Conservation (phyloP, 352 stramenopile genomes). For the Pythium biforme region DNA sequence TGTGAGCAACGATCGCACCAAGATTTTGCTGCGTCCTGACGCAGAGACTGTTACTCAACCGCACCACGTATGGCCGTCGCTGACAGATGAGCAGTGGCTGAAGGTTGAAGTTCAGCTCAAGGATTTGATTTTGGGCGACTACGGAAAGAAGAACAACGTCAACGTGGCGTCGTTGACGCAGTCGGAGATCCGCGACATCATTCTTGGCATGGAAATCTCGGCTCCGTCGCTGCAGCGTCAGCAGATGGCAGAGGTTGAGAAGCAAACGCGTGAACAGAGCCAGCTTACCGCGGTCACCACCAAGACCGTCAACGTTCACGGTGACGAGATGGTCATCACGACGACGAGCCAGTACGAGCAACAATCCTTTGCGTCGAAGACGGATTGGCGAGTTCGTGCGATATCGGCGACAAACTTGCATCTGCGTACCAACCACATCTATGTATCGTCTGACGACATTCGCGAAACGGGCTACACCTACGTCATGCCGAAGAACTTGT, state of each 20-base stretch:
- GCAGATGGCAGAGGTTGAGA: conserved; percentile 99
- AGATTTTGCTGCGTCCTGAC: conserved; percentile 97
- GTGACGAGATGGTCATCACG: conserved; percentile 99
- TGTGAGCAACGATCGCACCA: conserved; percentile 95
- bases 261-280: conserved; percentile 97
- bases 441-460: conserved; percentile 98
- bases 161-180: conserved; percentile 99
- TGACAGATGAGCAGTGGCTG: conserved; percentile 99
- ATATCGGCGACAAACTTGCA: conserved; percentile 99
- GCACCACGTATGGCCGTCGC: conserved; percentile 98
- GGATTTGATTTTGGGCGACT: conserved; percentile 99
- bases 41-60: conserved; percentile 98
- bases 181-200: conserved; percentile 99
- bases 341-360: conserved; percentile 99
- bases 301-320: conserved; percentile 99
- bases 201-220: conserved; percentile 99
- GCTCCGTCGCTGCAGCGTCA: conserved; percentile 98
- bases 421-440: conserved; percentile 99
- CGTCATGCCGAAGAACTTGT: conserved; percentile 99
- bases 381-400: conserved; percentile 98
- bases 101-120: conserved; percentile 99
- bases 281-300: conserved; percentile 98
- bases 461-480: conserved; percentile 98
- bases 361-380: conserved; percentile 99
- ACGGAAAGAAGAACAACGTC: conserved; percentile 99